Evolutionary conservation across 495 filamentous ascomycete genomes (phyloP).

Genomic region (Lasiosphaeria hispida): DNA sequence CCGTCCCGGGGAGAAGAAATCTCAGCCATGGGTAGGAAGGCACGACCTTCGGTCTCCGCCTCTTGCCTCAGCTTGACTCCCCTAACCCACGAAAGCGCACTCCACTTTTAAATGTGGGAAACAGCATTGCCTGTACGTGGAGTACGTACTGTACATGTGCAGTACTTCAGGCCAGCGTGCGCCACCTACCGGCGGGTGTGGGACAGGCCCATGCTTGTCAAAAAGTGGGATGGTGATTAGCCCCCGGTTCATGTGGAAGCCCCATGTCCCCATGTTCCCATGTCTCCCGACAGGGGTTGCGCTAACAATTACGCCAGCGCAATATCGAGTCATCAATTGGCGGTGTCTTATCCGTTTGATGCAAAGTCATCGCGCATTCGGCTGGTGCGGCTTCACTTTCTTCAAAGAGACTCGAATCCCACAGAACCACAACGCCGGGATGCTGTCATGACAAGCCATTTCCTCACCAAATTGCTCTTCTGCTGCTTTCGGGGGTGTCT

Average conservation of each 20-base stretch:
- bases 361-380: too few species aligned
- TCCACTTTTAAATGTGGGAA: conserved; percentile 6
- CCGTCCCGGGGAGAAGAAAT: conserved; percentile 31
- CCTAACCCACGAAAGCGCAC: conserved; percentile 15
- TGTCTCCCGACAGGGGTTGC: conserved; percentile 9
- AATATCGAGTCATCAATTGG: background rate
- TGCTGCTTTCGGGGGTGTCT: too few species aligned
- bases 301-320: conserved; percentile 8
- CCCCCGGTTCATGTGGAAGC: conserved; percentile 16
- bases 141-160: conserved; percentile 6
- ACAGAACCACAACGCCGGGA: too few species aligned
- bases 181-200: conserved; percentile 15
- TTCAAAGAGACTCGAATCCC: too few species aligned
- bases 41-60: conserved; percentile 4
- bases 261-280: background rate
- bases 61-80: conserved; percentile 17
- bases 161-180: conserved; percentile 5
- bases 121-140: background rate
- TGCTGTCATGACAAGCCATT: too few species aligned
- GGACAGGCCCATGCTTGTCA: conserved; percentile 15
- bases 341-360: too few species aligned
- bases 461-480: too few species aligned
- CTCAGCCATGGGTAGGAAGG: conserved; percentile 18
- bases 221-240: conserved; percentile 15
- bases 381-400: too few species aligned